Evolutionary conservation across 305 asterid species (phyloP), one percentile per base, ranked within the genome.

Genomic region (Striga hermonthica): DNA sequence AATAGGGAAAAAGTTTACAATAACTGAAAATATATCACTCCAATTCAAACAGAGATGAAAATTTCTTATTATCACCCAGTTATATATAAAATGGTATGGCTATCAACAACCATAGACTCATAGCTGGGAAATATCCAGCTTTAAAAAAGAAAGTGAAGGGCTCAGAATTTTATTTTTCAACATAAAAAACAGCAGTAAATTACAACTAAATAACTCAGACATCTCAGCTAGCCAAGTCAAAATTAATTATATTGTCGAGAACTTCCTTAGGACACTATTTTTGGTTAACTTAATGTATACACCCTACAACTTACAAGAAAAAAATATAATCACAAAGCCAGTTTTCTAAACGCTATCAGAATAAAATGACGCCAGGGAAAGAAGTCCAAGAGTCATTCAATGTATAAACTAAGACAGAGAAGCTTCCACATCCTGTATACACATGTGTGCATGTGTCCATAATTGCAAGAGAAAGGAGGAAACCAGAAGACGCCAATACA

Each of bases 211-310:
- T n/a, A 56, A 34, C 41, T 31, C 61, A 55, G 11, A 55, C 40
- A 55, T 55, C 60, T 22, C 60, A 55, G 10, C 60, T n/a, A 56
- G n/a, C 60, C 9, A 56, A 56, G 35, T 56, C 7, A 56, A 31
- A 56, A 10, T 11, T 56, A 34, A 39, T 56, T 31, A 1, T 22
- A 53, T 28, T 56, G 41, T 5, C 9, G n/a, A 22, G 45, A 57
- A 5, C 22, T 11, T 57, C 37, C 45, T 6, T 57, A 35, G 36
- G 40, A 43, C 16, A 61, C 38, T 22, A 36, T 55, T 9, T 37
- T 22, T 22, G 31, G 44, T 9, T 31, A 65, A 59, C 58, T 49
- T 66, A 6, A 22, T 56, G 22, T 13, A 57, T 37, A 4, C n/a
- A 57, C 38, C 11, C n/a, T 3, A 40, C 4, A 66, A 22, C 31